A percentile compares a stretch with the other conserved stretches of the same genome.
phyloP scores from a whole-genome alignment of 352 stramenopile genomes.

The Globisporangium paroecandrum region DNA sequence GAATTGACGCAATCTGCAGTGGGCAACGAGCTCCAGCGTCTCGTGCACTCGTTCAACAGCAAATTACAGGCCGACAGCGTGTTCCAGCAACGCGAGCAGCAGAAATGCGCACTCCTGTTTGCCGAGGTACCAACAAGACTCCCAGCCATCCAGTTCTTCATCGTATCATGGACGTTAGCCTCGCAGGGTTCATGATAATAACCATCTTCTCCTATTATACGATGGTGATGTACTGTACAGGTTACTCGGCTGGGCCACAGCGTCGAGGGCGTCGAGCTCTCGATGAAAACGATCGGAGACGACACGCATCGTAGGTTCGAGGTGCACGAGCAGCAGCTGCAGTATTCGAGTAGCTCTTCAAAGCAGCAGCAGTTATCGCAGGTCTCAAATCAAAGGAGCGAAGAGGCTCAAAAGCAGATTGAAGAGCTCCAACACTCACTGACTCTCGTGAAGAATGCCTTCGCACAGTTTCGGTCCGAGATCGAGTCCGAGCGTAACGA shows the following conservation, averaged over 20 bases:
- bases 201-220: no score
- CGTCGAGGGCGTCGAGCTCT: constrained; percentile 38
- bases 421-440: constrained; percentile 34
- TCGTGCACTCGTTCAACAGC: constrained; percentile 45
- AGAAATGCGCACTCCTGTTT: constrained; percentile 68
- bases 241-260: constrained; percentile 45
- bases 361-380: constrained; percentile 20
- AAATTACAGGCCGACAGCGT: constrained; percentile 55
- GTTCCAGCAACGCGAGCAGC: constrained; percentile 58
- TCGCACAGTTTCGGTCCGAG: constrained; percentile 47
- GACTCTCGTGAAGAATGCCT: constrained; percentile 34
- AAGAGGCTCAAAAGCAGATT: constrained; percentile 30
- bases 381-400: constrained; percentile 3
- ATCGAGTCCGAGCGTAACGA: constrained; percentile 56
- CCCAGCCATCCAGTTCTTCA: no score
- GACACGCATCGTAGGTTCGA: constrained; percentile 40
- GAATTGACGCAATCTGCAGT: constrained; percentile 15
- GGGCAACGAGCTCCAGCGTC: constrained; percentile 53
- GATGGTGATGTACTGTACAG: background rate
- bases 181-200: no score
- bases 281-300: constrained; percentile 25
- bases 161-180: no score
- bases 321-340: constrained; percentile 39
- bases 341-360: constrained; percentile 19
- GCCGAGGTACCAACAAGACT: constrained; percentile 35